A percentile compares a stretch with the other conserved stretches of the same genome.
These are phyloP conservation scores for Neurospora sp. DNA, from an alignment of 495 filamentous ascomycete species.

Conservation along the genomic window DNA sequence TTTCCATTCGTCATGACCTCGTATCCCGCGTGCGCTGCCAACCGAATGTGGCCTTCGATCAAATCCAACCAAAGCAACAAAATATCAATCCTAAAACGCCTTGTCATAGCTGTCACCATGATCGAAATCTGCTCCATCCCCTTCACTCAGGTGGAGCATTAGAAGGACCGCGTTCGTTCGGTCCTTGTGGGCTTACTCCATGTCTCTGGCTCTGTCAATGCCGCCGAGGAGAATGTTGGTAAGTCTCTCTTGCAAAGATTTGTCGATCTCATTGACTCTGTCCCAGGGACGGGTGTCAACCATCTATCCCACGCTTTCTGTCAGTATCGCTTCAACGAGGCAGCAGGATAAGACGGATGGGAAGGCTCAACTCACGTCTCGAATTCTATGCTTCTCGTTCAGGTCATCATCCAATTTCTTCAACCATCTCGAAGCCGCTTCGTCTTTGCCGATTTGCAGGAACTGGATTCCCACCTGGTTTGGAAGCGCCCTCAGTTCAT, in stretches of 20 bases:
- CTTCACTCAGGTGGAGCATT: background rate
- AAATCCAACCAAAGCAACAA: background rate
- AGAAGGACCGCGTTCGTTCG: background rate
- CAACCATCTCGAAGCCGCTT: slow-evolving; percentile 30
- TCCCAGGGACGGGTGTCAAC: slow-evolving; percentile 12
- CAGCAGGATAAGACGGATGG: background rate
- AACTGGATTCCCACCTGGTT: slow-evolving; percentile 86
- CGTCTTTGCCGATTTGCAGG: slow-evolving; percentile 73
- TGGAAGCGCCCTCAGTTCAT: slow-evolving; percentile 54
- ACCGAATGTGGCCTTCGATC: background rate
- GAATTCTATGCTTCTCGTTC: slow-evolving; percentile 1
- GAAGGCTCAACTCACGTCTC: slow-evolving; percentile 6
- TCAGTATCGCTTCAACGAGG: background rate
- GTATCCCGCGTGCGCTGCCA: background rate
- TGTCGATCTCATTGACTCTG: slow-evolving; percentile 1
- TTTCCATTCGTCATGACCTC: background rate
- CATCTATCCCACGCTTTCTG: slow-evolving; percentile 1
- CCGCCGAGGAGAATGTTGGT: slow-evolving; percentile 8
- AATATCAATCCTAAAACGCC: background rate
- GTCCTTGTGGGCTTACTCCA: background rate
- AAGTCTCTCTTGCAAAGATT: slow-evolving; percentile 6
- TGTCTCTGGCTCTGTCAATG: slow-evolving; percentile 1
- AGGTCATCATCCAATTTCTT: slow-evolving; percentile 6
- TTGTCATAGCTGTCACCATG: background rate
- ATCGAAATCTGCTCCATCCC: background rate